phyloP scores from a whole-genome alignment of 208 protist species.

The Trypanosoma boissoni region DNA sequence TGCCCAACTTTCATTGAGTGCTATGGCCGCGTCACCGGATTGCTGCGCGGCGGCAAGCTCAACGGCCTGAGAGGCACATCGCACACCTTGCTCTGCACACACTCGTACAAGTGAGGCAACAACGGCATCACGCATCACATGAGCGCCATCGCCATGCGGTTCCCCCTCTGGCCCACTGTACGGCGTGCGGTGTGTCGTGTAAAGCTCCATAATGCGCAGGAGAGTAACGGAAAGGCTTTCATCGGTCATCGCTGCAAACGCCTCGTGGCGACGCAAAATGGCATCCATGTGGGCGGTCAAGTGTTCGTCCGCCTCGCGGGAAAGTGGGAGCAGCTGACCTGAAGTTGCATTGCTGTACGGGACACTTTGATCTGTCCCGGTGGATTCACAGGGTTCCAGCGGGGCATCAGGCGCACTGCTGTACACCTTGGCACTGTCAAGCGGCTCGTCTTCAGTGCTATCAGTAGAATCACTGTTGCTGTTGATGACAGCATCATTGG shows the following conservation, averaged over 20 bases:
- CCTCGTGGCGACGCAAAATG: constrained; percentile 25
- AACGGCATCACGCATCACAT: constrained; percentile 12
- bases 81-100: constrained; percentile 36
- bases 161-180: constrained; percentile 4
- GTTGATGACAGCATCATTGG: not conserved
- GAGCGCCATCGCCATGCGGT: not conserved
- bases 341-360: too few species aligned
- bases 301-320: constrained; percentile 17
- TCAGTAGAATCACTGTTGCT: not conserved
- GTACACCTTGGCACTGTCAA: not conserved
- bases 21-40: constrained; percentile 3
- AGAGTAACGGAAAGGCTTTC: constrained; percentile 22
- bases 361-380: too few species aligned
- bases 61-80: constrained; percentile 29
- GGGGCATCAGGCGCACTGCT: not conserved
- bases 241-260: constrained; percentile 18
- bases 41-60: constrained; percentile 14
- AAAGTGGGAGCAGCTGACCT: too few species aligned
- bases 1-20: constrained; percentile 14
- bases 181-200: too few species aligned
- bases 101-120: constrained; percentile 36
- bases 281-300: constrained; percentile 30
- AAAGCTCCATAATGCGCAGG: constrained; percentile 26
- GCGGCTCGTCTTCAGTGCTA: not conserved
- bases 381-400: too few species aligned